Percentiles rank a stretch among this genome's conserved stretches.
These are phyloP conservation scores for Amborella trichopoda DNA, from an alignment of 164 flowering plant species.

Conservation along the genomic window DNA sequence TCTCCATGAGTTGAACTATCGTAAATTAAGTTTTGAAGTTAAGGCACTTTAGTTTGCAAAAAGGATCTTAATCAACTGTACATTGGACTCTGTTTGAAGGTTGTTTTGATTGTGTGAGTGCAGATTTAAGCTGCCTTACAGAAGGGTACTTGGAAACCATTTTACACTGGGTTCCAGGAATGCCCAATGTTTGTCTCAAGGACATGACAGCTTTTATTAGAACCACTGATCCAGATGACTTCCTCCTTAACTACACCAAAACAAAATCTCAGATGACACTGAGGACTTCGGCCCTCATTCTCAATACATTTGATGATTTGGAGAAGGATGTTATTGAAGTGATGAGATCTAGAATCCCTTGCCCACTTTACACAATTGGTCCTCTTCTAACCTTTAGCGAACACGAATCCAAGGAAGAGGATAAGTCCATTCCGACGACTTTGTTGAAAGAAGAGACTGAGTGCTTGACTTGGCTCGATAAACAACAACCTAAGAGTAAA, in stretches of 20 bases:
- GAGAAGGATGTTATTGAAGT: conserved; percentile 12
- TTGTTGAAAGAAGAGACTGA: conserved; percentile 26
- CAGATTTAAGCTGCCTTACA: too few species aligned
- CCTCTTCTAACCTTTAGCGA: conserved; percentile 10
- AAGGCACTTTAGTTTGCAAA: too few species aligned
- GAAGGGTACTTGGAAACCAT: conserved; percentile 20
- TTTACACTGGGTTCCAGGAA: conserved; percentile 26
- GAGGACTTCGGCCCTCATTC: conserved; percentile 8
- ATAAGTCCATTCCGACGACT: not conserved
- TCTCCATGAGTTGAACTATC: too few species aligned
- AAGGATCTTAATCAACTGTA: too few species aligned
- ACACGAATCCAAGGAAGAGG: not conserved
- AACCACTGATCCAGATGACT: conserved; percentile 12
- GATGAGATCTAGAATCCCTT: conserved; percentile 2
- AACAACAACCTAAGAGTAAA: conserved; percentile 16
- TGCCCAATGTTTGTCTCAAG: conserved; percentile 16
- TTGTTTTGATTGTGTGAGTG: too few species aligned
- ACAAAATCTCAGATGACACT: conserved; percentile 2
- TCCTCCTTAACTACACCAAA: conserved; percentile 6
- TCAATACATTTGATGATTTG: conserved; percentile 13
- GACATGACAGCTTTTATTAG: conserved; percentile 16
- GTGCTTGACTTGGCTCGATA: conserved; percentile 26
- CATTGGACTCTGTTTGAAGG: too few species aligned
- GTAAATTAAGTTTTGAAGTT: too few species aligned
- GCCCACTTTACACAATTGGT: conserved; percentile 13